phyloP scores from a whole-genome alignment of 2,329 filamentous ascomycete genomes.

The Hyphodiscus sp. region DNA sequence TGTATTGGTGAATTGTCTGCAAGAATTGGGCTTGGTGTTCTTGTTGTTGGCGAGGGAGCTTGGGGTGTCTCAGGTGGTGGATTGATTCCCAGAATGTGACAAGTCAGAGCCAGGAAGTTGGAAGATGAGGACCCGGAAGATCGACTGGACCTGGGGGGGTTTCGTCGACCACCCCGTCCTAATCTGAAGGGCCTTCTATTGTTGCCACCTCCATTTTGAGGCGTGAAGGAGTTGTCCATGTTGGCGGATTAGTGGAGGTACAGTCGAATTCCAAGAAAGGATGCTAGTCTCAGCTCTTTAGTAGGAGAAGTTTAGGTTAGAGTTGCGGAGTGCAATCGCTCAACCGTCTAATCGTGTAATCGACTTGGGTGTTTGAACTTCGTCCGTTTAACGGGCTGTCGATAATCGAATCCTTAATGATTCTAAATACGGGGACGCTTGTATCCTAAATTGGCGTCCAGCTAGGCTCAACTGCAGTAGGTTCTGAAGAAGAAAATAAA shows the following conservation, averaged over 20 bases:
- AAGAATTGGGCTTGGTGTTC: not conserved
- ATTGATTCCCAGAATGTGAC: not conserved
- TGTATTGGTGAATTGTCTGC: not conserved
- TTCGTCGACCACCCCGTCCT: not conserved
- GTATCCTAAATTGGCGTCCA: too few relatives aligned
- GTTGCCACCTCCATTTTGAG: not conserved
- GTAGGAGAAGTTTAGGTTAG: too few relatives aligned
- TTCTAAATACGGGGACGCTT: too few relatives aligned
- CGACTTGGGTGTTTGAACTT: too few relatives aligned
- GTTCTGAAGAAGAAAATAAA: too few relatives aligned
- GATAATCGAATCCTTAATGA: too few relatives aligned
- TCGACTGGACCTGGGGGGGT: not conserved
- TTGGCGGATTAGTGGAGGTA: not conserved
- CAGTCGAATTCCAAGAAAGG: not conserved
- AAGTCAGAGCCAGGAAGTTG: not conserved
- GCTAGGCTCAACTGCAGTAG: too few relatives aligned
- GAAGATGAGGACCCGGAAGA: not conserved
- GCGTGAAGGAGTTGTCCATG: not conserved
- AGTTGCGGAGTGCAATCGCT: too few relatives aligned
- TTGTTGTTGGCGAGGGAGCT: not conserved
- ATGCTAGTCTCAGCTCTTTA: too few relatives aligned
- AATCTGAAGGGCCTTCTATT: not conserved
- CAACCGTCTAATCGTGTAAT: too few relatives aligned
- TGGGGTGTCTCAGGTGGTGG: not conserved
- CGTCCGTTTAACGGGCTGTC: too few relatives aligned